Conservation (phyloP, 805 yeast species). For the Candida dendrica region DNA sequence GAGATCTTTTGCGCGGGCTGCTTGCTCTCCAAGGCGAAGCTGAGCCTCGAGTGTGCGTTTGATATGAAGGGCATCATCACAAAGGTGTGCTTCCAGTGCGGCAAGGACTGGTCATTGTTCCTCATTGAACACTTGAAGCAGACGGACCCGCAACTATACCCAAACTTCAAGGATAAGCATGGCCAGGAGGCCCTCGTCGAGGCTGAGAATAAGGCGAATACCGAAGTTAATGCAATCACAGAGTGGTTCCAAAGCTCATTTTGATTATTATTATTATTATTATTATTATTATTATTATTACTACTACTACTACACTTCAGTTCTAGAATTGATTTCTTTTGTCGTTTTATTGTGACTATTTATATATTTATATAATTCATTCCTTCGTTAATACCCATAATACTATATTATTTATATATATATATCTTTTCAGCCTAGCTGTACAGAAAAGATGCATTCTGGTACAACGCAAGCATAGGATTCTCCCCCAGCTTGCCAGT, state of each 20-base stretch:
- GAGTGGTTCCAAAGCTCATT: slow-evolving; percentile 1
- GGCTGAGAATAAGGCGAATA: neutral
- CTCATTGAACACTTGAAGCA: slow-evolving; percentile 19
- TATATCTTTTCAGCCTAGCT: slow-evolving; percentile 1
- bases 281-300: slow-evolving; percentile 2
- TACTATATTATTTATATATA: neutral
- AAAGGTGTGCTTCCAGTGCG: slow-evolving; percentile 55
- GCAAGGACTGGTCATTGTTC: slow-evolving; percentile 41
- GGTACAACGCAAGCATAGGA: slow-evolving; percentile 74
- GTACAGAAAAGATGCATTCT: slow-evolving; percentile 62
- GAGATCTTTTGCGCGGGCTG: slow-evolving; percentile 60
- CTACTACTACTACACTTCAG: slow-evolving; percentile 1
- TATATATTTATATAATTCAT: neutral
- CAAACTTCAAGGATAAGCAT: slow-evolving; percentile 19
- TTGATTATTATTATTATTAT: neutral
- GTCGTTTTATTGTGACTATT: neutral
- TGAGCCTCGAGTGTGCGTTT: slow-evolving; percentile 31
- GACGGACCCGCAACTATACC: slow-evolving; percentile 7
- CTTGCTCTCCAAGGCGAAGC: slow-evolving; percentile 40
- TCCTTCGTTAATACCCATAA: neutral
- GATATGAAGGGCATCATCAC: slow-evolving; percentile 52
- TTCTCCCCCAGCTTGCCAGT: slow-evolving; percentile 73
- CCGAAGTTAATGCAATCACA: neutral
- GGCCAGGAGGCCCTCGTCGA: slow-evolving; percentile 20
- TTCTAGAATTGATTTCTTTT: neutral